Conservation (phyloP, 768 basidiomycete species). For the Russula olivacea region DNA sequence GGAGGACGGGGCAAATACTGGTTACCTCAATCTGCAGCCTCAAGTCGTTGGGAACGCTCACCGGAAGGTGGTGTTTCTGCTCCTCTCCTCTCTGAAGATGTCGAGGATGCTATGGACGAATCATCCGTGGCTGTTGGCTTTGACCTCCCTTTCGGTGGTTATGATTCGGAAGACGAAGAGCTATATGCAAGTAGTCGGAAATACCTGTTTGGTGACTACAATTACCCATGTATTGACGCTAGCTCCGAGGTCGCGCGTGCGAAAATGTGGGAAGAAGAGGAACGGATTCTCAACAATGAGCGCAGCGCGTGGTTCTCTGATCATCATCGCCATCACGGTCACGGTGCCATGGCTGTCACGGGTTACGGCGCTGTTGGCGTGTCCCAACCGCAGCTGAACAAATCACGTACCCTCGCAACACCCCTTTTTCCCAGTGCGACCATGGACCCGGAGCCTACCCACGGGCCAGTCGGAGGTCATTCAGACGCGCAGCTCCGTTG, state of each 20-base stretch:
- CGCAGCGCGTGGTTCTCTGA: conserved; percentile 67
- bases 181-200: conserved; percentile 70
- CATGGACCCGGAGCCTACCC: conserved; percentile 47
- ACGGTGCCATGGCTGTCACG: conserved; percentile 31
- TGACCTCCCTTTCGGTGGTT: conserved; percentile 60
- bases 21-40: conserved; percentile 64
- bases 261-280: conserved; percentile 78
- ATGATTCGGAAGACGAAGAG: conserved; percentile 66
- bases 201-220: conserved; percentile 86
- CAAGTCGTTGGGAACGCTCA: conserved; percentile 37
- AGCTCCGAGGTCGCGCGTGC: conserved; percentile 66
- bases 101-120: conserved; percentile 53
- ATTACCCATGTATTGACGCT: conserved; percentile 85
- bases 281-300: conserved; percentile 71
- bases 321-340: conserved; percentile 47
- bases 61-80: conserved; percentile 58
- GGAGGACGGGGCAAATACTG: conserved; percentile 96
- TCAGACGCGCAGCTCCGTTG: conserved; percentile 43
- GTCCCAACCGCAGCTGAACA: conserved; percentile 7
- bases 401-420: conserved; percentile 11
- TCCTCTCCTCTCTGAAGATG: conserved; percentile 63
- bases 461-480: conserved; percentile 30
- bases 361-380: conserved; percentile 52
- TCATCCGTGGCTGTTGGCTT: conserved; percentile 41
- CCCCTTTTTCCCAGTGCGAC: conserved; percentile 20